A percentile compares a stretch with the other conserved stretches of the same genome.
Evolutionary conservation across 306 rosid species (phyloP).

Genomic region (Astragalus membranaceus): DNA sequence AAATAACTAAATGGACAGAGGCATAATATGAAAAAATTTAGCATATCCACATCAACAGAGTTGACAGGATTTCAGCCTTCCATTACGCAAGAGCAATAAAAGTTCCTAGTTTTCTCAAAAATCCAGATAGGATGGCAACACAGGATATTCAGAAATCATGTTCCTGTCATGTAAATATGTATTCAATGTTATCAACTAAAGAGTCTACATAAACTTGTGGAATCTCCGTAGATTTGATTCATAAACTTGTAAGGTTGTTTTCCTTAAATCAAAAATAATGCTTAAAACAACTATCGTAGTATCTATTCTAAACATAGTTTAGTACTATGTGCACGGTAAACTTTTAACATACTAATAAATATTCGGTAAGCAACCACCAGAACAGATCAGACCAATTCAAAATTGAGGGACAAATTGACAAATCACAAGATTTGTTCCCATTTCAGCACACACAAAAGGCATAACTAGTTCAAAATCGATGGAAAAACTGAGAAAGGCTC

Average conservation of each 20-base stretch:
- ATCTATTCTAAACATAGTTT: background rate
- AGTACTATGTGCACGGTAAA: background rate
- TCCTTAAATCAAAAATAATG: background rate
- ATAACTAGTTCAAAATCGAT: background rate
- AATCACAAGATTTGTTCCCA: background rate
- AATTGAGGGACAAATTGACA: background rate
- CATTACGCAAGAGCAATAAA: background rate
- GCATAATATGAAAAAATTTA: constrained; percentile 7
- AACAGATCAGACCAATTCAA: background rate
- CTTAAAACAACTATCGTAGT: background rate
- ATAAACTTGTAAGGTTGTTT: background rate
- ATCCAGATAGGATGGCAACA: constrained; percentile 4
- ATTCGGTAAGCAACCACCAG: background rate
- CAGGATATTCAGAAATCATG: background rate
- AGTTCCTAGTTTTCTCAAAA: constrained; percentile 6
- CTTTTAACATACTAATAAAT: background rate
- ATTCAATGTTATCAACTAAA: background rate
- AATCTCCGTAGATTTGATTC: background rate
- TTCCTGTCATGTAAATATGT: background rate
- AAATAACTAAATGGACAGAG: background rate
- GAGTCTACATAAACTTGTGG: background rate
- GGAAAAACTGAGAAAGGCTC: background rate
- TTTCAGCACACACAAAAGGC: background rate
- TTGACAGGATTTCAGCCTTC: constrained; percentile 1
- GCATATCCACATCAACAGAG: constrained; percentile 15